These are phyloP conservation scores for Boeremia lycopersici DNA, from an alignment of 2,329 filamentous ascomycete species.

Conservation along the genomic window DNA sequence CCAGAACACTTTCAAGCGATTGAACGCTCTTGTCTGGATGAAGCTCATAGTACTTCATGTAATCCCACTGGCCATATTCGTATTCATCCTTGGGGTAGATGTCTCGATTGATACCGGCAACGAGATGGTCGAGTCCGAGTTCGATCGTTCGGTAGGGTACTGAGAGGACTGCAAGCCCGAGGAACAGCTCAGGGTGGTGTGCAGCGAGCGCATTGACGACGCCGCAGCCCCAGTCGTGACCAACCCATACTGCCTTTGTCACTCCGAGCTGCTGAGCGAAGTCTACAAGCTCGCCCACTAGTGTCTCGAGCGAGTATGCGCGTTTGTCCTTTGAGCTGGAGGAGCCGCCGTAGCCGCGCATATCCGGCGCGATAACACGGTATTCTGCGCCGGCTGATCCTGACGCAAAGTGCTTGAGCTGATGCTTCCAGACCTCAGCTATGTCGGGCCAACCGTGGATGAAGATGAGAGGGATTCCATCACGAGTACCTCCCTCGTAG, in stretches of 20 bases:
- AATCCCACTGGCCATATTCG: slow-evolving; percentile 46
- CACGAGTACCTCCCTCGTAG: slow-evolving; percentile 28
- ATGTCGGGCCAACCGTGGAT: slow-evolving; percentile 46
- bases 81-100: slow-evolving; percentile 54
- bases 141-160: slow-evolving; percentile 54
- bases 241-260: slow-evolving; percentile 55
- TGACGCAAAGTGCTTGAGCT: slow-evolving; percentile 40
- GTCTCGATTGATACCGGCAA: slow-evolving; percentile 50
- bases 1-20: slow-evolving; percentile 29
- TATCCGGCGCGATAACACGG: slow-evolving; percentile 34
- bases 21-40: slow-evolving; percentile 22
- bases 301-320: slow-evolving; percentile 41
- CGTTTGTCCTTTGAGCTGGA: slow-evolving; percentile 22
- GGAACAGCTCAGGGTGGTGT: slow-evolving; percentile 41
- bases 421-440: slow-evolving; percentile 44
- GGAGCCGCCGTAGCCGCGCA: slow-evolving; percentile 45
- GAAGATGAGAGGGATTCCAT: slow-evolving; percentile 33
- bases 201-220: slow-evolving; percentile 39
- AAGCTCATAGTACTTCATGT: slow-evolving; percentile 42
- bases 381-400: slow-evolving; percentile 34
- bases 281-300: slow-evolving; percentile 41
- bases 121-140: slow-evolving; percentile 46
- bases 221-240: slow-evolving; percentile 53
- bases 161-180: slow-evolving; percentile 34
- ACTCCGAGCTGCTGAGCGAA: slow-evolving; percentile 49